A percentile compares a stretch with the other conserved stretches of the same genome.
Evolutionary conservation across 2,329 filamentous ascomycete species (phyloP).

Genomic region (Colletotrichum camelliae): DNA sequence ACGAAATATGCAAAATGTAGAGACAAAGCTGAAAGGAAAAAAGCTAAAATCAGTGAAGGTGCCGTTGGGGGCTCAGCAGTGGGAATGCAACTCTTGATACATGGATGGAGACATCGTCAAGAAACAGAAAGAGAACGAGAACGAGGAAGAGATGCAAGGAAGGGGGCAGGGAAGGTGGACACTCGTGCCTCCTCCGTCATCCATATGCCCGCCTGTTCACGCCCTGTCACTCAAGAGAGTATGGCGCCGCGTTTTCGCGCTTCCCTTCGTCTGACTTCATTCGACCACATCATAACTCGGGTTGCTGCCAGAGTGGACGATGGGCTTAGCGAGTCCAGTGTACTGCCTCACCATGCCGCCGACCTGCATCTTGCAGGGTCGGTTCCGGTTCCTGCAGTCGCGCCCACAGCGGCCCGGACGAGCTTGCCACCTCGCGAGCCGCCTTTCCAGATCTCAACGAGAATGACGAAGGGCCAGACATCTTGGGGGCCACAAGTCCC

Average conservation of each 20-base stretch:
- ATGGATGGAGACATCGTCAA: conserved; percentile 3
- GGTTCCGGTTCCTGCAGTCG: conserved; percentile 21
- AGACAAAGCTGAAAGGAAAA: conserved; percentile 12
- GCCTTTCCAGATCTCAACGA: neutral
- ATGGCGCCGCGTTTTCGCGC: neutral
- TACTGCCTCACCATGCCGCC: conserved; percentile 20
- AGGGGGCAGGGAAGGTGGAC: neutral
- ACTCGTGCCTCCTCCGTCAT: conserved; percentile 9
- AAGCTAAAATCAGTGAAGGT: neutral
- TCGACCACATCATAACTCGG: neutral
- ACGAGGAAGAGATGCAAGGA: neutral
- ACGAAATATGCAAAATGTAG: neutral
- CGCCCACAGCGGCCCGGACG: conserved; percentile 6
- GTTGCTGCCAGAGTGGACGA: conserved; percentile 1
- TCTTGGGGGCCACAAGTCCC: neutral
- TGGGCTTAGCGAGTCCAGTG: conserved; percentile 5
- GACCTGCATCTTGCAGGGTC: conserved; percentile 9
- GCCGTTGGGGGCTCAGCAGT: conserved; percentile 7
- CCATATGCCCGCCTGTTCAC: neutral
- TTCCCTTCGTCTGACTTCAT: conserved; percentile 7
- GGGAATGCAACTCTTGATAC: conserved; percentile 16
- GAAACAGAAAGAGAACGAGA: neutral
- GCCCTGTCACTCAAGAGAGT: neutral
- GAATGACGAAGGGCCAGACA: conserved; percentile 13
- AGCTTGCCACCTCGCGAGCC: conserved; percentile 18